A percentile compares a stretch with the other conserved stretches of the same genome.
Evolutionary conservation across 192 early-diverging fungal species (phyloP).

Genomic region (Obelidium mucronatum): DNA sequence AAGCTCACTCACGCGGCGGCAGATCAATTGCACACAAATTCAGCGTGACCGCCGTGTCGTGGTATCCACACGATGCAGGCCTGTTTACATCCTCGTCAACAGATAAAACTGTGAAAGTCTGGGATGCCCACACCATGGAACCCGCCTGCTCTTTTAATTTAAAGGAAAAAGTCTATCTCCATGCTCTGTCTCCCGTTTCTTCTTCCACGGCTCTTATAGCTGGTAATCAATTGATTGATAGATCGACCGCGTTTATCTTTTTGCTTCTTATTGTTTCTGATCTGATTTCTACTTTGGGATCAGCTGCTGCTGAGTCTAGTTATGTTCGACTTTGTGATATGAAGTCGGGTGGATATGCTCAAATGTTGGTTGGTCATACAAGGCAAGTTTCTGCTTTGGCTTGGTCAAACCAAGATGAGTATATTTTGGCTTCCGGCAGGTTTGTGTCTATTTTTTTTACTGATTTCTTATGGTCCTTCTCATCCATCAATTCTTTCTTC

Average conservation of each 20-base stretch:
- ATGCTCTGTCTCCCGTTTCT: conserved; percentile 80
- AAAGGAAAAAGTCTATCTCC: conserved; percentile 70
- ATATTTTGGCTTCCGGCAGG: conserved; percentile 78
- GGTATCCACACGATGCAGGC: conserved; percentile 87
- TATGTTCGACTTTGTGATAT: conserved; percentile 84
- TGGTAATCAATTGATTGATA: conserved; percentile 44
- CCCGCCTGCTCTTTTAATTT: conserved; percentile 75
- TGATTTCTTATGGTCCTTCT: too few species aligned
- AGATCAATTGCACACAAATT: conserved; percentile 64
- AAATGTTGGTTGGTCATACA: conserved; percentile 59
- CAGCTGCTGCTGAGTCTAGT: conserved; percentile 71
- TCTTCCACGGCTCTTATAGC: conserved; percentile 76
- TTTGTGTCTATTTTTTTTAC: conserved; percentile 29
- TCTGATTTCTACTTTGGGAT: too few species aligned
- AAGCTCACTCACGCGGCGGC: neutral
- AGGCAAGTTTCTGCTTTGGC: conserved; percentile 61
- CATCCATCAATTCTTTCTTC: neutral
- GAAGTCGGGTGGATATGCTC: conserved; percentile 58
- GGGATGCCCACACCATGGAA: conserved; percentile 81
- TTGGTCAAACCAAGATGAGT: conserved; percentile 82
- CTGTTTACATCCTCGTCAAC: conserved; percentile 83
- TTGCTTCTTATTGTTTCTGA: too few species aligned
- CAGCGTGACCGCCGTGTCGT: conserved; percentile 72
- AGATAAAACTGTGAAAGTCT: conserved; percentile 79
- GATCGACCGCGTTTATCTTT: too few species aligned